phyloP scores from a whole-genome alignment of 2,329 filamentous ascomycete genomes.

The Trichoderma sp. region DNA sequence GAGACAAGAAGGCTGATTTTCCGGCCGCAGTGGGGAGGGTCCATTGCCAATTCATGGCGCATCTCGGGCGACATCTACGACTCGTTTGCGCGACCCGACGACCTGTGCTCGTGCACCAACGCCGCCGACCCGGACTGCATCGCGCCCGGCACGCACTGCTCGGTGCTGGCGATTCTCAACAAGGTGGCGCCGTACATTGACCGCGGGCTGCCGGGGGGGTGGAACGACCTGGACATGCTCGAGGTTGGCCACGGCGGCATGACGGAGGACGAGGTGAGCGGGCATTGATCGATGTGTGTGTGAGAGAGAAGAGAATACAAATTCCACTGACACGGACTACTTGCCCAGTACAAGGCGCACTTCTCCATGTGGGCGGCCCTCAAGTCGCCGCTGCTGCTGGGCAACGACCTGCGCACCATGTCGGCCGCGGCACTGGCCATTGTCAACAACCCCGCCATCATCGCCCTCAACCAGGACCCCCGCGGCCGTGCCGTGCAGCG shows the following conservation, averaged over 20 bases:
- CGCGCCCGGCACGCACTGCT: constrained; percentile 23
- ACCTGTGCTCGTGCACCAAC: constrained; percentile 22
- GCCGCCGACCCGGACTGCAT: constrained; percentile 21
- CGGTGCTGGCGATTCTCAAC: constrained; percentile 23
- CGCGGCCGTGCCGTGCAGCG: constrained; percentile 32
- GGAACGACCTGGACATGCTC: constrained; percentile 25
- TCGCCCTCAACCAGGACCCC: constrained; percentile 41
- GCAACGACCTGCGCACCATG: constrained; percentile 39
- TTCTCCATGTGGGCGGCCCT: constrained; percentile 50
- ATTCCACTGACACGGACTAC: neutral
- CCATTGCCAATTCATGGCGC: constrained; percentile 37
- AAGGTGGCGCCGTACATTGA: constrained; percentile 21
- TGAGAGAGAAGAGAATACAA: too few relatives aligned
- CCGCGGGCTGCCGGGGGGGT: constrained; percentile 20
- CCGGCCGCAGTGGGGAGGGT: constrained; percentile 14
- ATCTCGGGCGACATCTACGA: constrained; percentile 41
- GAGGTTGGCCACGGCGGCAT: constrained; percentile 24
- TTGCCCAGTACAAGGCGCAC: constrained; percentile 35
- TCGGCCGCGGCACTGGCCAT: constrained; percentile 28
- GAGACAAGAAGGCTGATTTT: neutral
- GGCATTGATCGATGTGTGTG: too few relatives aligned
- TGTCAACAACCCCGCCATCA: constrained; percentile 31
- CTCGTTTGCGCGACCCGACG: constrained; percentile 33
- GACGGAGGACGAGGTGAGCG: constrained; percentile 22
- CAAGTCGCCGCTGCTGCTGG: constrained; percentile 48